Base-by-base conservation (phyloP, 768 basidiomycete species). In the Pleurotus citrinopileatus region DNA sequence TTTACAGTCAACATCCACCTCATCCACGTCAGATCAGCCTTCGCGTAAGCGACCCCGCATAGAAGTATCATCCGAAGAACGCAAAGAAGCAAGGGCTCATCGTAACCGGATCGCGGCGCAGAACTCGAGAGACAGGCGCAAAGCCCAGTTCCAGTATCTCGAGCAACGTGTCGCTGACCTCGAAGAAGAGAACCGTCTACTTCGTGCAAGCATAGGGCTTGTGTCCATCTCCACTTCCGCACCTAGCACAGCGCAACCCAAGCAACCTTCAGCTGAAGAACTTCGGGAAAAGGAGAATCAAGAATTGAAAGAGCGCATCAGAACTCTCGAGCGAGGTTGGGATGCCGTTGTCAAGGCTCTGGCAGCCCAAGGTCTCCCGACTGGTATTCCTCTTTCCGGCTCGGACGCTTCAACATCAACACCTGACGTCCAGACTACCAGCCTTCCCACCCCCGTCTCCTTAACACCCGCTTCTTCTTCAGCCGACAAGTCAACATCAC, bases 21-120 rank as follows among this genome's bases (percentile, higher is more conserved):
- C 63, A 10, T 45, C 52, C 2, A 58, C 62, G 3, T 59, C 67
- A 15, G 57, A 72, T 7, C 77, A 78, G 26, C 81, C 86, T 12
- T 79, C 89, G 25, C 86, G 89, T 60, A 93, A 93, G 66, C 89
- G 91, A 25, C 67, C 82, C 28, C 86, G 91, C 61, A 77, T 85
- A 6, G 79, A 80, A 8, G 43, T 77, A 22, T 74, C 82, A 4
- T 73, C 86, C 0, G 91, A 92, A 57, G 89, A 92, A 63, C 88
- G 89, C 69, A 89, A 83, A 61, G 91, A 93, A 67, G 91, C 89
- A 44, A 80, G 94, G 59, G 92, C 90, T 13, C 91, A 94, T 71
- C 85, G 94, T 54, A 96, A 96, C 71, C 82, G 93, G 47, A 91
- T 95, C 67, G 94, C 94, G 1, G 93, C 93, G 4, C 94, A 96